Base-by-base conservation (phyloP, 192 early-diverging fungal genomes). In the Coemansia sp. region DNA sequence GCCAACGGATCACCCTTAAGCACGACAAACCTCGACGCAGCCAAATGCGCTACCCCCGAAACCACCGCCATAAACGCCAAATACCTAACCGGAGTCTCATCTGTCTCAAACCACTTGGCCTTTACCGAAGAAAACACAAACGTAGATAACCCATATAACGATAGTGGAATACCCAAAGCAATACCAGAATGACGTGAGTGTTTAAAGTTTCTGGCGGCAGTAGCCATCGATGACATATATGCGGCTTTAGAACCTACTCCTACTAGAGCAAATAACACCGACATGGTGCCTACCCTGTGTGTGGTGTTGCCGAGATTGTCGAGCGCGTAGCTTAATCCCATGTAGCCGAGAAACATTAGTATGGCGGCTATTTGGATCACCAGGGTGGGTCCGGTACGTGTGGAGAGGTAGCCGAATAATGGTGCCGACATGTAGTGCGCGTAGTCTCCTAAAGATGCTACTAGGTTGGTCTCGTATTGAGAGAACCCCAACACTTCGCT, bases 361-460 rank as follows among this genome's bases (percentile, higher is more conserved):
- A 72, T 28, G 0, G 58, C 74, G 30, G 74, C 83, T 0, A 63
- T 22, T 30, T 70, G 67, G n/a, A 73, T 65, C 16, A 75, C 72
- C 5, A 61, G 67, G 28, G 64, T 70, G 1, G 84, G 69, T 0
- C 85, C 82, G 61, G 72, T 68, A 7, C 68, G 72, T 42, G 86
- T 73, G 7, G 80, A 69, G 8, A 87, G 62, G 59, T 71, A 71
- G 14, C 88, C 88, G 50, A 83, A 80, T 17, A 88, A 49, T n/a
- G 88, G 88, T 8, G 80, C 88, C 1, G 69, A 76, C 54, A 91
- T 79, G 71, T 87, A 91, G 63, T 87, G 76, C 7, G 88, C 90
- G 52, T 88, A 88, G 64, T 89, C 87, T 33, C 86, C 87, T 10
- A 76, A 56, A 22, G 84, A 86, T 7, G 88, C 90, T 1, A 91